phyloP scores from a whole-genome alignment of 164 flowering plant genomes.

The Litsea cubeba region DNA sequence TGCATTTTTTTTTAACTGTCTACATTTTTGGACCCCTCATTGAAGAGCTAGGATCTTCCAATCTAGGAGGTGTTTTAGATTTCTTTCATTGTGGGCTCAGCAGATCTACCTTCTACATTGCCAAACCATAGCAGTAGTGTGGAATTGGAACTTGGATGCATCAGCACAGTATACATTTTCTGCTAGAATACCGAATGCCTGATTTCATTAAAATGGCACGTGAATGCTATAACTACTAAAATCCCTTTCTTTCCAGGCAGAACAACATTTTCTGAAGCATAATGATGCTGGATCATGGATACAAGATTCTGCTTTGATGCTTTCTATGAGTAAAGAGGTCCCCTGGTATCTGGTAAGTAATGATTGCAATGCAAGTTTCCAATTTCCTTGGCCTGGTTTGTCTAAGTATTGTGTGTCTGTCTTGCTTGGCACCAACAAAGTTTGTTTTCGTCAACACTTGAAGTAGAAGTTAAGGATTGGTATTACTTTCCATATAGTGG shows the following conservation, averaged over 20 bases:
- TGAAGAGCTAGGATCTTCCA: neutral
- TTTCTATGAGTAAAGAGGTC: constrained; percentile 88
- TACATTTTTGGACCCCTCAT: neutral
- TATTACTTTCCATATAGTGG: no score
- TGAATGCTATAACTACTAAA: neutral
- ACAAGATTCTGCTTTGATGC: constrained; percentile 95
- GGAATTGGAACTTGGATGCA: no score
- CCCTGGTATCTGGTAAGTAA: constrained; percentile 92
- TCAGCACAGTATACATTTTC: neutral
- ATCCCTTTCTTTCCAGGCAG: constrained; percentile 50
- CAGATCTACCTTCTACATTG: neutral
- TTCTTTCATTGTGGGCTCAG: neutral
- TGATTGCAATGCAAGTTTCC: neutral
- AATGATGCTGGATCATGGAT: constrained; percentile 98
- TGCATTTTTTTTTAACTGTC: neutral
- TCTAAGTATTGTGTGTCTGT: neutral
- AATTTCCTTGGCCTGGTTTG: constrained; percentile 1
- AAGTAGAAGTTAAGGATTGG: neutral
- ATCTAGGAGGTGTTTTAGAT: neutral
- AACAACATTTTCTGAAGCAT: constrained; percentile 92
- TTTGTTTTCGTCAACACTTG: neutral
- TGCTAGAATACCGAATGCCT: neutral
- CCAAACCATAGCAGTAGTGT: neutral
- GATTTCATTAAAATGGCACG: neutral
- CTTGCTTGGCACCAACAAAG: neutral